These are phyloP conservation scores for Sisymbrium altissimum DNA, from an alignment of 345 rosid genomes.

Conservation along the genomic window DNA sequence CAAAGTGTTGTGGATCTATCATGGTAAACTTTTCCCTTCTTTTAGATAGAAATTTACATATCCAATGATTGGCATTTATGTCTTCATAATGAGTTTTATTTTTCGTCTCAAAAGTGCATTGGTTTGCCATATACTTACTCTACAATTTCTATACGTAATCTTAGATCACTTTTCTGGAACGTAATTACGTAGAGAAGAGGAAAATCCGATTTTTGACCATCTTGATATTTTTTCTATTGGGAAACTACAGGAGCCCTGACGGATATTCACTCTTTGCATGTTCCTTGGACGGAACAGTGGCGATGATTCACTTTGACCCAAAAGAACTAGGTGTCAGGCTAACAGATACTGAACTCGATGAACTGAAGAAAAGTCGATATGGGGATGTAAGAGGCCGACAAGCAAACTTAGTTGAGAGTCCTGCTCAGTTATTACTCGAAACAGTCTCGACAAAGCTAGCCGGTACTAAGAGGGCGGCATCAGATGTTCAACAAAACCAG, in stretches of 20 bases:
- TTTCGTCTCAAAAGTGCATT: not conserved
- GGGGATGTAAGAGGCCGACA: constrained; percentile 96
- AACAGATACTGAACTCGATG: constrained; percentile 76
- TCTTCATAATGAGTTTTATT: not conserved
- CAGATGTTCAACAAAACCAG: constrained; percentile 59
- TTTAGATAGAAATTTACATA: not conserved
- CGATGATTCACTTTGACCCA: constrained; percentile 81
- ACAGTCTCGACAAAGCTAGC: constrained; percentile 78
- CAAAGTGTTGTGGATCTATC: constrained; percentile 99
- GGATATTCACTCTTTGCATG: constrained; percentile 96
- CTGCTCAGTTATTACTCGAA: constrained; percentile 93
- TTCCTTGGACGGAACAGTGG: constrained; percentile 96
- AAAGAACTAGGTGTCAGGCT: constrained; percentile 80
- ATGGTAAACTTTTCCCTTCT: constrained; percentile 51
- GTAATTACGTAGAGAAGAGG: not conserved
- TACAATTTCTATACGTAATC: not conserved
- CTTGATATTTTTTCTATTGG: not conserved
- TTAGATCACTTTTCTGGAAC: not conserved
- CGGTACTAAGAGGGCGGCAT: constrained; percentile 52
- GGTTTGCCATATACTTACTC: not conserved
- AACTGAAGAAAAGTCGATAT: constrained; percentile 84
- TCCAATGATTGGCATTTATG: not conserved
- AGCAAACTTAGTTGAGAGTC: constrained; percentile 87
- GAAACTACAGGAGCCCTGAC: constrained; percentile 83
- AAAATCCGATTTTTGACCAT: constrained; percentile 4